Evolutionary conservation across 2,329 filamentous ascomycete species (phyloP).

Genomic region (Sporothrix phasma): DNA sequence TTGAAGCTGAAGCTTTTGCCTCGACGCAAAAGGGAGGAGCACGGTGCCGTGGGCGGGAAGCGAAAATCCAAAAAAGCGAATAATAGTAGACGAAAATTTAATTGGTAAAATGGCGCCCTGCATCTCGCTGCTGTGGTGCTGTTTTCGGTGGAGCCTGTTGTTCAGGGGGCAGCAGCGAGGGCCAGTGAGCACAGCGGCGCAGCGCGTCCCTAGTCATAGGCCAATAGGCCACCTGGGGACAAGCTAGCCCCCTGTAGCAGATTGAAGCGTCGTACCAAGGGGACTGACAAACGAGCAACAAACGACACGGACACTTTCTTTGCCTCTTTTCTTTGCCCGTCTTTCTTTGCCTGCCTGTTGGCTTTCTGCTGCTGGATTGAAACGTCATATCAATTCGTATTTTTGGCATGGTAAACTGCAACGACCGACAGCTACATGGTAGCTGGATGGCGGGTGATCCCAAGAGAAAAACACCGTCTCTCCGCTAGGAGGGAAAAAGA

Average conservation of each 20-base stretch:
- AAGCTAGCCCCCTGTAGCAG: too few species aligned
- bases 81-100: constrained; percentile 4
- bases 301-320: not conserved
- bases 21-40: not conserved
- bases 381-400: not conserved
- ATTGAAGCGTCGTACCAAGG: too few species aligned
- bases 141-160: constrained; percentile 2
- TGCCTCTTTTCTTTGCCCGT: too few species aligned
- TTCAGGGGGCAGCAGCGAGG: not conserved
- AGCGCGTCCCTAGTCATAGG: too few species aligned
- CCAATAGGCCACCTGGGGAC: too few species aligned
- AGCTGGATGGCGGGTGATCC: not conserved
- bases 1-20: not conserved
- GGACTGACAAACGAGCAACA: not conserved
- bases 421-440: not conserved
- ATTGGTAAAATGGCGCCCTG: not conserved
- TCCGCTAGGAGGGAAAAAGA: not conserved
- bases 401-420: not conserved
- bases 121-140: not conserved
- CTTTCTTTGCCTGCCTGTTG: too few species aligned
- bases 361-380: not conserved
- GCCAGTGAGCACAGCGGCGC: not conserved
- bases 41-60: not conserved
- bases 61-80: constrained; percentile 3
- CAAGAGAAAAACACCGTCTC: not conserved